These are phyloP conservation scores for Russula foetens DNA, from an alignment of 768 basidiomycete species.

Conservation along the genomic window DNA sequence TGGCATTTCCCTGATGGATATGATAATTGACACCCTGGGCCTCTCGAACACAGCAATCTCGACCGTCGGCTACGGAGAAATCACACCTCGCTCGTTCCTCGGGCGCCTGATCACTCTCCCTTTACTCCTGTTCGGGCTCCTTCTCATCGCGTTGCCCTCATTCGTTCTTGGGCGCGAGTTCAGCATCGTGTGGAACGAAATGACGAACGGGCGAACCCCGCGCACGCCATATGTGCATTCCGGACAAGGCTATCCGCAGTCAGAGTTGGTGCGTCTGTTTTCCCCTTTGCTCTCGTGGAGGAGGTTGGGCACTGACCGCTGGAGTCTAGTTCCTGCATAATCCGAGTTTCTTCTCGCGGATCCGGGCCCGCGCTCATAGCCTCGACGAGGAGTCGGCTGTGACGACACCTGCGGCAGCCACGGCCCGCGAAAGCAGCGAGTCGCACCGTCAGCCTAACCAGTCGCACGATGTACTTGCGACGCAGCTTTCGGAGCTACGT, in stretches of 20 bases:
- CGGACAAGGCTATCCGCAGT: background rate
- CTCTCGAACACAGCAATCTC: conserved; percentile 53
- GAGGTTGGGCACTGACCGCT: background rate
- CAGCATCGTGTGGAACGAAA: conserved; percentile 81
- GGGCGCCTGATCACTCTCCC: conserved; percentile 82
- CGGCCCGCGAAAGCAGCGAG: conserved; percentile 33
- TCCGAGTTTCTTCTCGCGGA: conserved; percentile 1
- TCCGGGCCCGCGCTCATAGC: background rate
- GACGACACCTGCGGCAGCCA: no score
- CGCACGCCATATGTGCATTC: background rate
- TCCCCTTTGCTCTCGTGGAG: background rate
- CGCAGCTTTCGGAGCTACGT: conserved; percentile 54
- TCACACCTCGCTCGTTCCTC: conserved; percentile 81
- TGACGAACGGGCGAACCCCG: conserved; percentile 35
- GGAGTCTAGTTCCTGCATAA: background rate
- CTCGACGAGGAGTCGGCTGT: background rate
- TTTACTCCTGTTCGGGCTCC: conserved; percentile 76
- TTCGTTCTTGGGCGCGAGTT: conserved; percentile 92
- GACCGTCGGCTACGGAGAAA: conserved; percentile 89
- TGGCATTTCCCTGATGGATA: background rate
- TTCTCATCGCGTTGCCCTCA: conserved; percentile 84
- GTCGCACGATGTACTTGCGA: conserved; percentile 58
- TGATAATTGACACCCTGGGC: background rate
- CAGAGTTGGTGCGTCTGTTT: background rate
- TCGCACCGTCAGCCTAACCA: conserved; percentile 54